These are phyloP conservation scores for Calendula officinalis DNA, from an alignment of 129 eudicot species.

Conservation along the genomic window DNA sequence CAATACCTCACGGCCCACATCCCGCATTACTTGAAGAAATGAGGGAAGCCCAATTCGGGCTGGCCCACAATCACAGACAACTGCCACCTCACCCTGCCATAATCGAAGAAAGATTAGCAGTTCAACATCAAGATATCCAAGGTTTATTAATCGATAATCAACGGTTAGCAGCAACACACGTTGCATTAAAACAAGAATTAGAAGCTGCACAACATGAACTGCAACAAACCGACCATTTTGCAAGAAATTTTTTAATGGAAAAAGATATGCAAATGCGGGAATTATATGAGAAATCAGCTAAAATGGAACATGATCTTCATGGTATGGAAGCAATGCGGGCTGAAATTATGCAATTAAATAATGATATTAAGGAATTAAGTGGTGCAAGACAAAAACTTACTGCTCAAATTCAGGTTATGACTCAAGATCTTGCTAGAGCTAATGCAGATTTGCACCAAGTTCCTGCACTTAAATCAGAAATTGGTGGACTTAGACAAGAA, in stretches of 20 bases:
- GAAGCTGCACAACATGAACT: constrained; percentile 79
- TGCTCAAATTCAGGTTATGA: constrained; percentile 69
- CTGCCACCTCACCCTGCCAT: constrained; percentile 87
- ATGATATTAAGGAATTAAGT: constrained; percentile 70
- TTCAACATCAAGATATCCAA: constrained; percentile 83
- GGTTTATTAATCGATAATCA: constrained; percentile 76
- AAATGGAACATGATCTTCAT: constrained; percentile 80
- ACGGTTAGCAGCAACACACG: constrained; percentile 90
- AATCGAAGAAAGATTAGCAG: constrained; percentile 70
- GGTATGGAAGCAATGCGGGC: constrained; percentile 73
- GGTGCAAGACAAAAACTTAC: constrained; percentile 71
- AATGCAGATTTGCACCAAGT: constrained; percentile 69
- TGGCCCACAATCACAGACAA: constrained; percentile 50
- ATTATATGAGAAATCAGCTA: constrained; percentile 69
- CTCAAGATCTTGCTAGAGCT: constrained; percentile 75
- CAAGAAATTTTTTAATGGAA: constrained; percentile 57
- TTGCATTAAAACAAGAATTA: constrained; percentile 86
- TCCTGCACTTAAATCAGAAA: constrained; percentile 76
- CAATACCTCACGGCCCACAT: constrained; percentile 41
- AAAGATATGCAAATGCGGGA: constrained; percentile 90
- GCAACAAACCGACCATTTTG: constrained; percentile 62
- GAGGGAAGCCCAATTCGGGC: constrained; percentile 72
- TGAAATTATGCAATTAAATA: constrained; percentile 67
- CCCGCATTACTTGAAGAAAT: constrained; percentile 78
- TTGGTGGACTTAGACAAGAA: constrained; percentile 73